Evolutionary conservation across 805 yeast genomes (phyloP).

Genomic region (Candida argentea): DNA sequence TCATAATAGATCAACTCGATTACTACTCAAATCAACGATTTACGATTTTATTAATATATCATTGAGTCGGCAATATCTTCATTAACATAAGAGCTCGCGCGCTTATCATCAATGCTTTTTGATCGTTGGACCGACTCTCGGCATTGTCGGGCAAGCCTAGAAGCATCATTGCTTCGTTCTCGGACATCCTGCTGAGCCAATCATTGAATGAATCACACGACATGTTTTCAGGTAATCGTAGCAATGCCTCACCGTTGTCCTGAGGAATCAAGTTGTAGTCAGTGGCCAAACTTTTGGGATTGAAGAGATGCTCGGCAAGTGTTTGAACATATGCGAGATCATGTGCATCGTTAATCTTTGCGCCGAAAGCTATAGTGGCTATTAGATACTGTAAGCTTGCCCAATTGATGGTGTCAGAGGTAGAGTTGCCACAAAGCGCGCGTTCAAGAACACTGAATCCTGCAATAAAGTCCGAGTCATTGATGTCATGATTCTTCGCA

Average conservation of each 20-base stretch:
- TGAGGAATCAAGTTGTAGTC: constrained; percentile 33
- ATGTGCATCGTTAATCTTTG: constrained; percentile 36
- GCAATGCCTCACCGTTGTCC: constrained; percentile 4
- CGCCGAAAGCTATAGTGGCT: constrained; percentile 55
- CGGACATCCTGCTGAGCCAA: constrained; percentile 48
- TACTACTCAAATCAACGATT: constrained; percentile 1
- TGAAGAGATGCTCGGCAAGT: constrained; percentile 31
- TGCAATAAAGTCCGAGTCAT: constrained; percentile 56
- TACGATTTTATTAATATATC: no score
- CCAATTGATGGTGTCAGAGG: constrained; percentile 38
- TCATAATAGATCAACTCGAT: constrained; percentile 2
- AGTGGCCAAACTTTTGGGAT: constrained; percentile 24
- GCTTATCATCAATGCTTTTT: no score
- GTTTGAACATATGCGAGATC: constrained; percentile 30
- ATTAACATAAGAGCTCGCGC: no score
- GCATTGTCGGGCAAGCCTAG: no score
- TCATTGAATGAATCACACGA: constrained; percentile 17
- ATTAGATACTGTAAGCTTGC: constrained; percentile 36
- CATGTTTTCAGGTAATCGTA: constrained; percentile 42
- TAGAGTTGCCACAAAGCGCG: constrained; percentile 1
- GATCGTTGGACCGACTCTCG: no score
- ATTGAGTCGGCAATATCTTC: no score
- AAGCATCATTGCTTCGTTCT: no score
- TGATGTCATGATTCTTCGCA: constrained; percentile 52
- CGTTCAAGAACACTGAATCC: constrained; percentile 31